Base-by-base conservation (phyloP, 2,329 filamentous ascomycete species). In the Ceratocystis ficicola region DNA sequence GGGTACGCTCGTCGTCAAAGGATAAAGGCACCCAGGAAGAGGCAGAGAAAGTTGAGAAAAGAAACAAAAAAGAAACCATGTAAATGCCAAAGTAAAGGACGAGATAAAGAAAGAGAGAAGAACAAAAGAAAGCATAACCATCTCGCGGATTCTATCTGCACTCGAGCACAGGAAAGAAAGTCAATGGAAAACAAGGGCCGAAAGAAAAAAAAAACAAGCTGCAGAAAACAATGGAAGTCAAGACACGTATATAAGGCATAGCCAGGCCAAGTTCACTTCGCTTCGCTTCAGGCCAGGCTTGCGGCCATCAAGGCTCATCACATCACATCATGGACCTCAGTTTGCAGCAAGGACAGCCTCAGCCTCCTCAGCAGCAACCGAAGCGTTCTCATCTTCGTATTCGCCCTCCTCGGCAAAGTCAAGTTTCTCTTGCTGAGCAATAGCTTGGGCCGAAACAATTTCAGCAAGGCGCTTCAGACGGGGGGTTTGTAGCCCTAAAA, bases 381-480 rank as follows among this genome's bases (percentile, higher is more conserved):
- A 68, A 1, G 46, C 75, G 71, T 84, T 82, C 65, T 81, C 81
- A 62, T 78, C 80, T 67, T 81, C 81, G 5, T 76, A 63, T 65
- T 72, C 73, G 30, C 72, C 74, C 46, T 76, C 75, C 25, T 76
- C 74, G 20, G 73, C 73, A 68, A 78, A 84, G 62, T 90, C 88
- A 68, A 88, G 77, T 78, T 90, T 93, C 77, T 95, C 90, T 77
- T 95, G 90, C 76, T 97, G 93, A 66, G 92, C 90, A 73, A 97
- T 93, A 41, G 94, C 94, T 77, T 99, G 94, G 41, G 91, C 89
- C 46, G 90, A 95, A 61, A 99, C 94, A 70, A 99, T 97, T 77
- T 99, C 94, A n/a, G 94, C 94, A 65, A 99, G 81, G 68, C 94
- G 87, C 81, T 97, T 97, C 69, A 99, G 78, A 69, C 93, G 86